Evolutionary conservation across 2,329 filamentous ascomycete genomes (phyloP).

Genomic region (Fusarium sp.): DNA sequence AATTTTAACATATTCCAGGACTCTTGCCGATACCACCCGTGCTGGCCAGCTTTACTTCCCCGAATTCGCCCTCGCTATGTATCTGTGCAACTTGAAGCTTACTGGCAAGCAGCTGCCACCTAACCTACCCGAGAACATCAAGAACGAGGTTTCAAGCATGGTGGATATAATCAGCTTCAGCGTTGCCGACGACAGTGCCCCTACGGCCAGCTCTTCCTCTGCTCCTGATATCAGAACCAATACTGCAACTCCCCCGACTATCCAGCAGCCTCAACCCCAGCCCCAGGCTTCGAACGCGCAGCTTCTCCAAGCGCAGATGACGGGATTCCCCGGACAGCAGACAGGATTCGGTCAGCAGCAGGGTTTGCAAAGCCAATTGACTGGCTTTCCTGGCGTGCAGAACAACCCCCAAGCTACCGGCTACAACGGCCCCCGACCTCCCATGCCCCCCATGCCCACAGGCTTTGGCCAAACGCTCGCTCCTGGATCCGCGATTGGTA

Average conservation of each 20-base stretch:
- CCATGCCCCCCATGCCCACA: conserved; percentile 85
- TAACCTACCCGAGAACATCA: conserved; percentile 83
- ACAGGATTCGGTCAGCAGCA: conserved; percentile 70
- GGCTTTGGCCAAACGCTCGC: conserved; percentile 68
- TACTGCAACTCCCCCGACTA: conserved; percentile 64
- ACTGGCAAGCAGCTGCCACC: conserved; percentile 86
- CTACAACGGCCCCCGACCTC: conserved; percentile 87
- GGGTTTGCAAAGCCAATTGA: conserved; percentile 75
- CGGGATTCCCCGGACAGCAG: conserved; percentile 72
- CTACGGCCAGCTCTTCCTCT: conserved; percentile 70
- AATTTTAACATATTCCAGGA: conserved; percentile 66
- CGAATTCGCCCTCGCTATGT: conserved; percentile 98
- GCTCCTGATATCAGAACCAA: conserved; percentile 69
- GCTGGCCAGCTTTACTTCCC: conserved; percentile 97
- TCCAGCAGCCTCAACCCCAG: conserved; percentile 79
- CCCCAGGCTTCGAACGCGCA: conserved; percentile 80
- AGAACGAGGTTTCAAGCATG: conserved; percentile 99
- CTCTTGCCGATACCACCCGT: conserved; percentile 93
- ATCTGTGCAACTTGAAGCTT: conserved; percentile 93
- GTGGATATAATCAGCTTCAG: conserved; percentile 99
- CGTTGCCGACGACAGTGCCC: conserved; percentile 77
- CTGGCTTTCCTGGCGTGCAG: conserved; percentile 75
- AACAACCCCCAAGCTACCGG: conserved; percentile 80
- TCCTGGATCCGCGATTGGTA: conserved; percentile 71
- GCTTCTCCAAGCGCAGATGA: conserved; percentile 75